Evolutionary conservation across 2,329 filamentous ascomycete species (phyloP), one percentile per base, ranked within the genome.

Genomic region (Aspergillus chevalieri): DNA sequence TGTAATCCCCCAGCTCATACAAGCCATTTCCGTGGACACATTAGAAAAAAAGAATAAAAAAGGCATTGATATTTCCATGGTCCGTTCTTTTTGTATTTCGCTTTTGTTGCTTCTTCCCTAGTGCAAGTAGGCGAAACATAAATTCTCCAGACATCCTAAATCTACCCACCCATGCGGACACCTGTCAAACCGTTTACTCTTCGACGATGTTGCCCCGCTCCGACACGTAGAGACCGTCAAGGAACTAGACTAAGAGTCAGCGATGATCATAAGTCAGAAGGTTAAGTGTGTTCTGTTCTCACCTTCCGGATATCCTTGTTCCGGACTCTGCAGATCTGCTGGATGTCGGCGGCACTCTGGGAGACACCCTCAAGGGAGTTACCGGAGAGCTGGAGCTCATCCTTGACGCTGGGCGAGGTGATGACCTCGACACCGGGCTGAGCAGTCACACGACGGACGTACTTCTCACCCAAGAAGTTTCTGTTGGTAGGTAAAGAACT

Each of bases 271-370:
- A 21, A 7, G 8, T 42, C 15, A 10, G 19, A 6, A 19, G 34
- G 17, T 21, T 24, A 22, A 15, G 26, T 6, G 7, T 12, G 14
- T 38, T 21, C 21, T 34, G 38, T 44, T 64, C 77, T 63, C 71
- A 90, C 87, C 87, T 96, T 96, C 81, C 94, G 90, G 82, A 98
- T 98, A 95, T 98, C 93, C 90, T 98, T 98, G 89, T 98, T 98
- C 77, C 90, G 86, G 78, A 98, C 93, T 79, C 85, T 85, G 90
- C 93, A 98, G 79, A 93, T 91, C 80, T 98, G 93, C 83, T 98
- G 93, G 76, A 98, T 96, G 76, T 98, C 93, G 78, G 93, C 93
- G 64, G 93, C 93, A 72, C 86, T 90, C 82, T 98, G 93, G 70
- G 93, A 98, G 62, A 98, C 93, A 73, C 85, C 84, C 83, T 98